Base-by-base conservation (phyloP, 768 basidiomycete genomes). In the Gloeophyllum trabeum region DNA sequence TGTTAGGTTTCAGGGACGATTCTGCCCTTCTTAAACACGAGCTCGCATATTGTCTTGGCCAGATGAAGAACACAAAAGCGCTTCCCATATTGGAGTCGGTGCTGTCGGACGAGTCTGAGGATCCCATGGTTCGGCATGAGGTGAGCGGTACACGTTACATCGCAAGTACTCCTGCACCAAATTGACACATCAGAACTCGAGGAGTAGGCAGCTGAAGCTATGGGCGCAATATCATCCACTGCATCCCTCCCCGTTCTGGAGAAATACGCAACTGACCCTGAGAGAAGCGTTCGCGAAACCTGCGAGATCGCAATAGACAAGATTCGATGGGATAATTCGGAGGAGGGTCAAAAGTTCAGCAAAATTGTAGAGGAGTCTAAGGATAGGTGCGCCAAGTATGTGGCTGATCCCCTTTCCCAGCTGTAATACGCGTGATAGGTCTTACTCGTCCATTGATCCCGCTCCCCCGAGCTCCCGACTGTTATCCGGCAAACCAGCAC, bases 91-190 rank as follows among this genome's bases (percentile, higher is more conserved):
- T 99, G 4, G 83, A 88, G 56, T 60, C 65, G 2, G 86, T 93
- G 4, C 70, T 99, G 26, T 66, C 73, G 47, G 69, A 91, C 54
- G 55, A 59, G 30, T 54, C 66, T 14, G 82, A 93, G 57, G 85
- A 94, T 59, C 81, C 90, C 0, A 99, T 99, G 96, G 96, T 98
- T 46, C 71, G 96, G 42, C 96, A 99, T 64, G 96, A 99, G 74
- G 90, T 87, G 50, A 45, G 67, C 51, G 28, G 16, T 32, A 16
- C 16, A 32, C 28, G 10, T 32, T 10, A 32, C 28, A 32, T 32
- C 28, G 16, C 28, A 32, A 32, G 10, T 32, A 32, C 16, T 32
- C 16, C 16, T 10, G 16, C 28, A 32, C 28, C 10, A 32, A 16
- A 32, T n/a, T n/a, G n/a, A 4, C 24, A 38, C 12, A 40, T 22